Evolutionary conservation across 371 early-diverging fungal species (phyloP).

Genomic region (Cokeromyces recurvatus): DNA sequence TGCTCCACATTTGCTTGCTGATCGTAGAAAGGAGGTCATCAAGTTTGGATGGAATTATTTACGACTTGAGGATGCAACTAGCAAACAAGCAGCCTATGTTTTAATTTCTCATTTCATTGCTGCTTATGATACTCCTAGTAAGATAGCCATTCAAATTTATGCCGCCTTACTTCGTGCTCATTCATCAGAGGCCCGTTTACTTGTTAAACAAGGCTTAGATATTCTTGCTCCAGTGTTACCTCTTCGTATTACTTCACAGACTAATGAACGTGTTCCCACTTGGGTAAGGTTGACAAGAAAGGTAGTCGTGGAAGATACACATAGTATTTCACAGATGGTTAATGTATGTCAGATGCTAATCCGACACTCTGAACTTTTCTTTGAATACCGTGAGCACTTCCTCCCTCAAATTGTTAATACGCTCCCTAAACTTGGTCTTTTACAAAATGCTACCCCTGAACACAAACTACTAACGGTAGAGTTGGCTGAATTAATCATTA

Average conservation of each 20-base stretch:
- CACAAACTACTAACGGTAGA: constrained; percentile 85
- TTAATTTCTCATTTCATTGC: constrained; percentile 87
- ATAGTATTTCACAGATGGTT: constrained; percentile 81
- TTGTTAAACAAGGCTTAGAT: constrained; percentile 94
- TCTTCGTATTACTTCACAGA: constrained; percentile 59
- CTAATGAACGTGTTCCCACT: constrained; percentile 60
- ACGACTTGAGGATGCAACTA: constrained; percentile 87
- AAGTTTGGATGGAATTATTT: constrained; percentile 92
- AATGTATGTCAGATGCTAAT: constrained; percentile 90
- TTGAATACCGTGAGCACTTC: constrained; percentile 83
- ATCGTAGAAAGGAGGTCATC: constrained; percentile 88
- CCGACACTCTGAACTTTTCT: constrained; percentile 86
- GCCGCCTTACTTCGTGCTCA: constrained; percentile 86
- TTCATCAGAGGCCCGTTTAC: constrained; percentile 73
- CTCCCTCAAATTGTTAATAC: constrained; percentile 84
- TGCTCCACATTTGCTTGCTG: constrained; percentile 71
- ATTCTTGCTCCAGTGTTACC: constrained; percentile 88
- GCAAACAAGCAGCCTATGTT: constrained; percentile 94
- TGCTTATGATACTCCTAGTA: constrained; percentile 88
- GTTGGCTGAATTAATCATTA: constrained; percentile 81
- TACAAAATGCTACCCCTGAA: constrained; percentile 83
- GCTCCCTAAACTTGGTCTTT: constrained; percentile 80
- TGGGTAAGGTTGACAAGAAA: constrained; percentile 89
- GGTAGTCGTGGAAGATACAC: constrained; percentile 87
- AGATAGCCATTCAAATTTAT: constrained; percentile 88